These are phyloP conservation scores for Stagonosporopsis vannaccii DNA, from an alignment of 2,329 filamentous ascomycete genomes.

Conservation along the genomic window DNA sequence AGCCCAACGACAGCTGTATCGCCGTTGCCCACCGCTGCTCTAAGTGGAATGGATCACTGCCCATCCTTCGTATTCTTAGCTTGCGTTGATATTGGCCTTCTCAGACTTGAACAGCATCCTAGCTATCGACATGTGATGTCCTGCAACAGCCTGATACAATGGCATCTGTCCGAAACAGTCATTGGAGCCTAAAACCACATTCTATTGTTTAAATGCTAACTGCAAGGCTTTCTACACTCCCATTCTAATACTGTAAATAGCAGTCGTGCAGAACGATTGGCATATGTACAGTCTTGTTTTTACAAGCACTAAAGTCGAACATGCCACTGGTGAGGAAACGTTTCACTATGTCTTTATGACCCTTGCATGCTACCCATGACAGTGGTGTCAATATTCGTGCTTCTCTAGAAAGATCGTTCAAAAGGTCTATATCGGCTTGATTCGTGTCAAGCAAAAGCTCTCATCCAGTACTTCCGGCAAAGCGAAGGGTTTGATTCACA, in stretches of 20 bases:
- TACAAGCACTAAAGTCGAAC: too few relatives aligned
- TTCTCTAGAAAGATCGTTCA: neutral
- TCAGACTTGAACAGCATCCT: neutral
- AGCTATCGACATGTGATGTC: neutral
- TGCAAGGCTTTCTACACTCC: neutral
- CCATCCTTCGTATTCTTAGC: neutral
- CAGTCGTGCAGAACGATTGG: too few relatives aligned
- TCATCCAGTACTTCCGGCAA: neutral
- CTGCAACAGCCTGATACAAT: neutral
- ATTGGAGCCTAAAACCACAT: neutral
- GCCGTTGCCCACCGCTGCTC: too few relatives aligned
- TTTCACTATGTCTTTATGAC: neutral
- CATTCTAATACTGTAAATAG: neutral
- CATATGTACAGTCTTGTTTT: too few relatives aligned
- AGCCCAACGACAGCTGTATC: too few relatives aligned
- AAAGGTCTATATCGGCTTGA: neutral
- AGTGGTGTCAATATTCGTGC: neutral
- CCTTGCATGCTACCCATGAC: neutral
- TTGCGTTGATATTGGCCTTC: neutral
- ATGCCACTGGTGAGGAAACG: neutral
- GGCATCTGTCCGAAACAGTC: neutral
- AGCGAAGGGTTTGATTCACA: neutral
- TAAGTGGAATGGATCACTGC: too few relatives aligned
- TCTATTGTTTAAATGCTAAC: neutral
- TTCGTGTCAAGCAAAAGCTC: neutral